A percentile compares a stretch with the other conserved stretches of the same genome.
These are phyloP conservation scores for Meripilus lineatus DNA, from an alignment of 1,284 basidiomycete genomes.

Conservation along the genomic window DNA sequence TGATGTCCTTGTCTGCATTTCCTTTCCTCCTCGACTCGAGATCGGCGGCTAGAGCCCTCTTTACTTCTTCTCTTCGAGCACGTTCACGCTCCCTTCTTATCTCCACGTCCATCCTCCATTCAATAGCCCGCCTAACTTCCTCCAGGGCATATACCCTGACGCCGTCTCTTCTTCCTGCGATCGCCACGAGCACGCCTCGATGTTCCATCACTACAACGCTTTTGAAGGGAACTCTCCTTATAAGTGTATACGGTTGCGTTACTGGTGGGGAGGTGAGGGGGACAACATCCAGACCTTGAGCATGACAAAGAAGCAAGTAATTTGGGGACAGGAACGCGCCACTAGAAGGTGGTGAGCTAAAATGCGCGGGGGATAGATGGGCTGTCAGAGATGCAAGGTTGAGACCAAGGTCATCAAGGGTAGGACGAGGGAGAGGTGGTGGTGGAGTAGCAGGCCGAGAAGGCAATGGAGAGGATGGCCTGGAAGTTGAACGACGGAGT, in stretches of 20 bases:
- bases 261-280: slow-evolving; percentile 68
- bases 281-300: slow-evolving; percentile 76
- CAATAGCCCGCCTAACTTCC: slow-evolving; percentile 75
- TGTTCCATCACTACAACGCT: slow-evolving; percentile 86
- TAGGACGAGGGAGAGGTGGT: slow-evolving; percentile 62
- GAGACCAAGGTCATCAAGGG: slow-evolving; percentile 71
- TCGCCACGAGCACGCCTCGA: slow-evolving; percentile 77
- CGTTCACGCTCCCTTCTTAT: slow-evolving; percentile 67
- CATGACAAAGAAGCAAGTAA: slow-evolving; percentile 76
- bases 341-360: slow-evolving; percentile 66
- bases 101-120: slow-evolving; percentile 82
- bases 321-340: slow-evolving; percentile 76
- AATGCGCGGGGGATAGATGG: slow-evolving; percentile 68
- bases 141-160: slow-evolving; percentile 82
- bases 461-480: slow-evolving; percentile 46
- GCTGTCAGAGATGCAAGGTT: slow-evolving; percentile 60
- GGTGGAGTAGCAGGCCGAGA: slow-evolving; percentile 61
- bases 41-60: slow-evolving; percentile 33
- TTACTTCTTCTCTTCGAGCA: slow-evolving; percentile 57
- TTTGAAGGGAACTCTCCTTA: slow-evolving; percentile 75
- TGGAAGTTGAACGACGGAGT: slow-evolving; percentile 30
- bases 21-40: slow-evolving; percentile 18
- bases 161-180: slow-evolving; percentile 76
- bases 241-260: slow-evolving; percentile 70
- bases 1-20: slow-evolving; percentile 29